A percentile compares a stretch with the other conserved stretches of the same genome.
Evolutionary conservation across 2,329 filamentous ascomycete genomes (phyloP).

Genomic region (Thyridium curvatum): DNA sequence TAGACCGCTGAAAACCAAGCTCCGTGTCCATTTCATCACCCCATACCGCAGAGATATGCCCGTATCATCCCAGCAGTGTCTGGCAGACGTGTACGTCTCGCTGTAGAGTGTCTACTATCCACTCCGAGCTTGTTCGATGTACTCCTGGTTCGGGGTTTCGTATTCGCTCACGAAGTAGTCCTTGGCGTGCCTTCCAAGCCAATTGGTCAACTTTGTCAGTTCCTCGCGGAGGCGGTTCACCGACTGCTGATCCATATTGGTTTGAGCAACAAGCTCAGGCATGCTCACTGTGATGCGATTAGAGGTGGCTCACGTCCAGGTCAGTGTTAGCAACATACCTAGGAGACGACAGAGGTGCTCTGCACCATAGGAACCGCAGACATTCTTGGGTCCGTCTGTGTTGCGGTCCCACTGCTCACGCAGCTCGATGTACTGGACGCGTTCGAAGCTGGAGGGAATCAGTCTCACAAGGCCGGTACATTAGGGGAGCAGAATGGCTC

Average conservation of each 20-base stretch:
- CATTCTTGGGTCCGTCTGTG: constrained; percentile 58
- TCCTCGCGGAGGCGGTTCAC: constrained; percentile 86
- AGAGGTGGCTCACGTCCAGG: neutral
- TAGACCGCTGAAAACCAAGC: too few relatives aligned
- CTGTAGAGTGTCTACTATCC: constrained; percentile 19
- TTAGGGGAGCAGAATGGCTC: constrained; percentile 12
- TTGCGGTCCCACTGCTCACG: constrained; percentile 61
- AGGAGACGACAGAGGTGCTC: constrained; percentile 88
- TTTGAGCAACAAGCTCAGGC: constrained; percentile 91
- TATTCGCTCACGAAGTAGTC: constrained; percentile 76
- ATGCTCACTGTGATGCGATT: constrained; percentile 59
- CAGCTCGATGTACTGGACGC: constrained; percentile 77
- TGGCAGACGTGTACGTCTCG: too few relatives aligned
- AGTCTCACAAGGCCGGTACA: neutral
- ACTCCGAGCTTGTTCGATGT: constrained; percentile 59
- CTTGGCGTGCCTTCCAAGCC: constrained; percentile 71
- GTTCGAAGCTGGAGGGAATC: constrained; percentile 63
- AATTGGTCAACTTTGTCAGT: constrained; percentile 76
- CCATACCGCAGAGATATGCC: too few relatives aligned
- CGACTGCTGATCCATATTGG: constrained; percentile 93
- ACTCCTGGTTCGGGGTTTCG: constrained; percentile 64
- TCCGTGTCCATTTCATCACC: too few relatives aligned
- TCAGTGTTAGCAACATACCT: constrained; percentile 47
- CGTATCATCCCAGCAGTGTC: too few relatives aligned
- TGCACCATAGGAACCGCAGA: constrained; percentile 81